A percentile compares a stretch with the other conserved stretches of the same genome.
These are phyloP conservation scores for Phytopythium aichiense DNA, from an alignment of 352 stramenopile species.

Conservation along the genomic window DNA sequence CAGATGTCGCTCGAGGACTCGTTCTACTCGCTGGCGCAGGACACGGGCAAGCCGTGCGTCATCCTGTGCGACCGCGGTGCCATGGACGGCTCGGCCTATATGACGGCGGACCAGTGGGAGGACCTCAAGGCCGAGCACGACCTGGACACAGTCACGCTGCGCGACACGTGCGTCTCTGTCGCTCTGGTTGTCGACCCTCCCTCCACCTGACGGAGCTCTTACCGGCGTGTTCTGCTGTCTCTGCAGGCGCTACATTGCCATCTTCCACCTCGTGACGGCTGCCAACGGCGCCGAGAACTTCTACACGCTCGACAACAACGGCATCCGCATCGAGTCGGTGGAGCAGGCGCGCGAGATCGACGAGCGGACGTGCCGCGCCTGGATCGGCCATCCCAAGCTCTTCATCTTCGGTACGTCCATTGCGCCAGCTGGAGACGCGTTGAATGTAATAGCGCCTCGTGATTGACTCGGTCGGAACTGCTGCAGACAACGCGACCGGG, in stretches of 20 bases:
- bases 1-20: conserved; percentile 83
- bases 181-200: neutral
- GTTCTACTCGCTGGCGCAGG: conserved; percentile 79
- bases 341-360: conserved; percentile 91
- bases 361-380: conserved; percentile 62
- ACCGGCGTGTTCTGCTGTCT: neutral
- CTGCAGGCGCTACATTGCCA: conserved; percentile 77
- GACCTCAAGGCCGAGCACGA: conserved; percentile 76
- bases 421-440: neutral
- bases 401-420: conserved; percentile 64
- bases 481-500: conserved; percentile 69
- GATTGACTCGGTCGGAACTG: too few relatives aligned
- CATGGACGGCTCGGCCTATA: conserved; percentile 96
- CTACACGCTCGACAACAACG: conserved; percentile 98
- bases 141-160: conserved; percentile 80
- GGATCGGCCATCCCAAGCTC: conserved; percentile 83
- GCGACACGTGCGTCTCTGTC: conserved; percentile 55
- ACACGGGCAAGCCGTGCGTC: conserved; percentile 83
- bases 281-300: conserved; percentile 93
- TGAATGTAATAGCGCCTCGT: neutral
- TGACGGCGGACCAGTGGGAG: conserved; percentile 88
- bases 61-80: conserved; percentile 94
- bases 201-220: neutral
- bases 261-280: conserved; percentile 89
- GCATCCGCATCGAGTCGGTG: conserved; percentile 91